Conservation (phyloP, 768 basidiomycete species). For the Termitomyces sp. region DNA sequence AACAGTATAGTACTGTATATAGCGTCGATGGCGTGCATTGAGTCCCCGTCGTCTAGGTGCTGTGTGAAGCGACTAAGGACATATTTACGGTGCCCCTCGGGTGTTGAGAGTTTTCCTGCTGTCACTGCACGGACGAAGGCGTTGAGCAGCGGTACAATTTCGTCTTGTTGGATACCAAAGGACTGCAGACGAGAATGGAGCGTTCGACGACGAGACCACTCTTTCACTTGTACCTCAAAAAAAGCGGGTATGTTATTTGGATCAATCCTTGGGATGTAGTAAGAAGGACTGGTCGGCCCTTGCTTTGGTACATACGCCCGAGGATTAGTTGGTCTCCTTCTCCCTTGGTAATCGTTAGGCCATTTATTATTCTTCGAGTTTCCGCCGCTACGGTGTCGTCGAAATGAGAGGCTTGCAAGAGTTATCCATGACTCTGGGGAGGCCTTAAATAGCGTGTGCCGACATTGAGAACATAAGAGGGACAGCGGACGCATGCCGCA, state of each 20-base stretch:
- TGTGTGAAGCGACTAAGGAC: constrained; percentile 37
- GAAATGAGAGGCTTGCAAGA: constrained; percentile 3
- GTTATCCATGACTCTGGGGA: constrained; percentile 10
- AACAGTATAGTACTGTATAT: constrained; percentile 51
- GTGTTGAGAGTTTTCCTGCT: constrained; percentile 24
- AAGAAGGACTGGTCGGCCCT: background rate
- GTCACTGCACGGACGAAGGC: constrained; percentile 34
- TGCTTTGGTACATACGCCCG: background rate
- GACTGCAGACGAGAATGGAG: constrained; percentile 34
- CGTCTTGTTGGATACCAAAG: constrained; percentile 41
- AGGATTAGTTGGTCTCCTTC: background rate
- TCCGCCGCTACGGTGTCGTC: constrained; percentile 1
- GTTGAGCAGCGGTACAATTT: constrained; percentile 35
- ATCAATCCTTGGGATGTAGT: background rate
- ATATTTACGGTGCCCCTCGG: constrained; percentile 26
- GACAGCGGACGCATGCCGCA: constrained; percentile 13
- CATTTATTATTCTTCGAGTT: background rate
- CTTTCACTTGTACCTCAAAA: constrained; percentile 28
- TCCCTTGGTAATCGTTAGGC: background rate
- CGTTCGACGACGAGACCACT: constrained; percentile 29
- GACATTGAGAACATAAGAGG: constrained; percentile 14
- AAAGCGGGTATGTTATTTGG: constrained; percentile 21
- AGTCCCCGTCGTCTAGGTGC: constrained; percentile 20
- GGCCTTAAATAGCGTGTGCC: constrained; percentile 9
- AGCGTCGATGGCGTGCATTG: constrained; percentile 31